phyloP scores from a whole-genome alignment of 257 asterid species.

The Anisodus acutangulus region DNA sequence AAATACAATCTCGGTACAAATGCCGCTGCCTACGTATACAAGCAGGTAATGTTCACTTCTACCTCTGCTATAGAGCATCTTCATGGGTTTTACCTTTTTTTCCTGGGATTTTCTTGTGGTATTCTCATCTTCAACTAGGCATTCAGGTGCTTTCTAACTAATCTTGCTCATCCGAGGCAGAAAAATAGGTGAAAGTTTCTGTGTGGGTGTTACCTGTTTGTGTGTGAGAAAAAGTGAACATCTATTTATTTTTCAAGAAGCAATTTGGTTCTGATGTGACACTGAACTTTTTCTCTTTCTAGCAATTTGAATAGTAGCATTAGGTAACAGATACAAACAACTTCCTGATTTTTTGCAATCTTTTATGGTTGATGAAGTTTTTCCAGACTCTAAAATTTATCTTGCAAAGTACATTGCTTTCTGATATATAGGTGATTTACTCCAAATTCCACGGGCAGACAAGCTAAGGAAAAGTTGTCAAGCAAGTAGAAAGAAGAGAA shows the following conservation, averaged over 20 bases:
- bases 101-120: background rate
- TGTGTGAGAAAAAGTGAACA: background rate
- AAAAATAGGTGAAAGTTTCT: constrained; percentile 3
- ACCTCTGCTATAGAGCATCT: constrained; percentile 7
- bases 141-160: background rate
- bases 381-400: background rate
- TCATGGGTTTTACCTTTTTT: background rate
- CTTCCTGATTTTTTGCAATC: background rate
- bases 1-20: constrained; percentile 82
- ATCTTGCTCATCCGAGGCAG: constrained; percentile 7
- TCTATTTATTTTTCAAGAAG: background rate
- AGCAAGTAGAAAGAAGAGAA: background rate
- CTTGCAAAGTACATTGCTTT: background rate
- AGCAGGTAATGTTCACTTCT: constrained; percentile 57
- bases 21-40: constrained; percentile 94
- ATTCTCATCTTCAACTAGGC: constrained; percentile 13
- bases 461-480: background rate
- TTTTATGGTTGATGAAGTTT: constrained; percentile 1
- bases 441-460: background rate
- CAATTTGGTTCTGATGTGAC: background rate
- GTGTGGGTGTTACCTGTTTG: background rate
- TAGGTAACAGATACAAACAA: background rate
- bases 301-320: background rate
- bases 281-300: background rate
- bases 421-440: background rate